Evolutionary conservation across 106 monocot genomes (phyloP).

Genomic region (Acanthochlamys bracteata): DNA sequence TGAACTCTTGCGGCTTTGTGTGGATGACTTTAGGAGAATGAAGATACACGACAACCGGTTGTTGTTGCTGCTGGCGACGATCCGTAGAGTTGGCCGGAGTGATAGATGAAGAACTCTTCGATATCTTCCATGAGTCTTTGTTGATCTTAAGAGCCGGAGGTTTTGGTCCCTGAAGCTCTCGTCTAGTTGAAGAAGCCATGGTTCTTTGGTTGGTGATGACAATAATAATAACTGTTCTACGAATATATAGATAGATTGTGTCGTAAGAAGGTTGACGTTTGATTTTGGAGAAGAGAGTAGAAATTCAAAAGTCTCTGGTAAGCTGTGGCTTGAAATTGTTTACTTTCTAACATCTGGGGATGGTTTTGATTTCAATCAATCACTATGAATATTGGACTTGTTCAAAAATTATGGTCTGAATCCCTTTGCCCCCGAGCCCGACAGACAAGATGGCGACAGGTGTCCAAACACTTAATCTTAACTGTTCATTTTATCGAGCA

Average conservation of each 20-base stretch:
- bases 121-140: not conserved
- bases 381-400: too few relatives aligned
- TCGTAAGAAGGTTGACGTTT: not conserved
- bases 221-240: not conserved
- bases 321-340: not conserved
- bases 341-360: too few relatives aligned
- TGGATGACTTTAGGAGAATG: conserved; percentile 3
- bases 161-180: conserved; percentile 3
- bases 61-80: not conserved
- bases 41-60: conserved; percentile 3
- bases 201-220: too few relatives aligned
- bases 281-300: not conserved
- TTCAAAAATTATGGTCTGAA: too few relatives aligned
- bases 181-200: not conserved
- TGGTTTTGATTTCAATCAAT: too few relatives aligned
- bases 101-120: not conserved
- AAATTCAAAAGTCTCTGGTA: not conserved
- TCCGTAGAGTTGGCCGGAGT: not conserved
- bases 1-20: conserved; percentile 4
- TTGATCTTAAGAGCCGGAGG: conserved; percentile 2
- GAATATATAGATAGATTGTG: not conserved
- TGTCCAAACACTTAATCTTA: too few relatives aligned
- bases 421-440: too few relatives aligned
- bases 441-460: too few relatives aligned
- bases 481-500: too few relatives aligned